Percentiles rank a stretch among this genome's conserved stretches.
phyloP scores from a whole-genome alignment of 2,329 filamentous ascomycete species.

The Penicillium sp. region DNA sequence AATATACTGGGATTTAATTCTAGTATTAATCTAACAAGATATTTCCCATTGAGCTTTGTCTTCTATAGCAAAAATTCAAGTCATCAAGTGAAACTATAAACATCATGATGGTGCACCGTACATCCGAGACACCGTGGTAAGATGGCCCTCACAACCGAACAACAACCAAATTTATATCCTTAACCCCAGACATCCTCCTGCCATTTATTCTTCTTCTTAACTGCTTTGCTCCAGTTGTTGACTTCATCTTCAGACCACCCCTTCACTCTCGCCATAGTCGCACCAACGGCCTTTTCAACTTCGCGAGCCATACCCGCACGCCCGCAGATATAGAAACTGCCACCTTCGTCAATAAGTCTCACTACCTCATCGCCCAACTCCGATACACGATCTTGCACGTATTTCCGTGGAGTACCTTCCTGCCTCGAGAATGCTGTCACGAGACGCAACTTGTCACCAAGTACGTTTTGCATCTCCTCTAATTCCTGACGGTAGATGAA shows the following conservation, averaged over 20 bases:
- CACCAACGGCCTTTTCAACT: constrained; percentile 45
- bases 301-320: constrained; percentile 46
- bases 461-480: constrained; percentile 22
- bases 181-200: constrained; percentile 57
- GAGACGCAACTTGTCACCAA: constrained; percentile 24
- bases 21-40: too few relatives aligned
- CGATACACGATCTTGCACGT: constrained; percentile 46
- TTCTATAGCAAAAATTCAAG: too few relatives aligned
- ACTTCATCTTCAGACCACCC: constrained; percentile 46
- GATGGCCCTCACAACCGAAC: background rate
- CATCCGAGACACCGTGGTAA: background rate
- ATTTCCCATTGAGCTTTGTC: too few relatives aligned
- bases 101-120: too few relatives aligned
- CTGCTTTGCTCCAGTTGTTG: constrained; percentile 51
- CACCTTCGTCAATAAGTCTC: constrained; percentile 42
- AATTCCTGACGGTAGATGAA: constrained; percentile 42
- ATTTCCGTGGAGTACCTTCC: constrained; percentile 25
- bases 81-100: too few relatives aligned
- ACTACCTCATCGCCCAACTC: constrained; percentile 36
- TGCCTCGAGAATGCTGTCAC: constrained; percentile 35
- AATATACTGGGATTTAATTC: too few relatives aligned
- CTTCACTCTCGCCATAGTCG: constrained; percentile 39
- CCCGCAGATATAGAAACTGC: constrained; percentile 48
- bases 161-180: background rate
- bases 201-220: constrained; percentile 58